These are phyloP conservation scores for Apiospora hydei DNA, from an alignment of 2,329 filamentous ascomycete genomes.

Conservation along the genomic window DNA sequence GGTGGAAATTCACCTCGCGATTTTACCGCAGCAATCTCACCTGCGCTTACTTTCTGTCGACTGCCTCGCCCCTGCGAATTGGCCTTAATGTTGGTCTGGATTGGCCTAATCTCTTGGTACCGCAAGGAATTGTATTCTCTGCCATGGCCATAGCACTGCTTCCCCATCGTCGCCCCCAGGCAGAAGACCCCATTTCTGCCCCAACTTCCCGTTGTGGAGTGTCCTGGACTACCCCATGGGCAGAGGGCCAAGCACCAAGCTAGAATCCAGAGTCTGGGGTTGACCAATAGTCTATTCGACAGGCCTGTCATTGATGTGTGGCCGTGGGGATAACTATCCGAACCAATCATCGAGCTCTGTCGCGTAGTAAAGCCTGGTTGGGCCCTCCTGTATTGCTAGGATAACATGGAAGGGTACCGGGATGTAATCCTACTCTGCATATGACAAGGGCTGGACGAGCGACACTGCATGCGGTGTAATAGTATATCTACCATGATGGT, in stretches of 20 bases:
- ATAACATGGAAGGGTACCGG: background rate
- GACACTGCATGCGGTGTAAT: background rate
- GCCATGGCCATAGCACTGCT: background rate
- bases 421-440: background rate
- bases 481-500: background rate
- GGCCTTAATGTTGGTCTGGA: background rate
- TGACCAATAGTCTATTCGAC: background rate
- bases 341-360: background rate
- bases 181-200: background rate
- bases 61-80: background rate
- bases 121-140: background rate
- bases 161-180: background rate
- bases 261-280: background rate
- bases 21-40: background rate
- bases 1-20: constrained; percentile 26
- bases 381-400: background rate
- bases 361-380: background rate
- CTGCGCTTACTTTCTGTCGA: background rate
- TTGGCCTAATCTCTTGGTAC: background rate
- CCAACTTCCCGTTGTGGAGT: background rate
- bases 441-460: background rate
- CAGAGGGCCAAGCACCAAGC: background rate
- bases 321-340: background rate
- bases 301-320: background rate
- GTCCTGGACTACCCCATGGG: constrained; percentile 1